These are phyloP conservation scores for Neurospora sp. DNA, from an alignment of 2,329 filamentous ascomycete species.

Conservation along the genomic window DNA sequence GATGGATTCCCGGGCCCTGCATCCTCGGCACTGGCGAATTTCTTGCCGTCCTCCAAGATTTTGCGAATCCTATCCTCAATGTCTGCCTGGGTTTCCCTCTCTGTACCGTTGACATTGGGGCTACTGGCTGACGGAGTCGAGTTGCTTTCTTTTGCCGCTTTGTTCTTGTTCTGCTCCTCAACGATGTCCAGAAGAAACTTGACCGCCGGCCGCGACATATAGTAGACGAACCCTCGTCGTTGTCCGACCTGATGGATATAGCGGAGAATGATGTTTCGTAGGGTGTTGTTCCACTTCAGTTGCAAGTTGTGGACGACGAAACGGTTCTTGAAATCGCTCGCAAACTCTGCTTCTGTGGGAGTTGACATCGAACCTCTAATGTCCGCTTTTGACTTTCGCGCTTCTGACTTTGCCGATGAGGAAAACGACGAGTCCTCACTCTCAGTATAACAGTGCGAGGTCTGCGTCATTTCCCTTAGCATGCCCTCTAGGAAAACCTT, in stretches of 20 bases:
- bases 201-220: slow-evolving; percentile 87
- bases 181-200: slow-evolving; percentile 98
- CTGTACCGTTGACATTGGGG: slow-evolving; percentile 31
- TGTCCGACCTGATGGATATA: slow-evolving; percentile 98
- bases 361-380: slow-evolving; percentile 51
- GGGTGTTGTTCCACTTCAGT: slow-evolving; percentile 94
- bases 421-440: slow-evolving; percentile 12
- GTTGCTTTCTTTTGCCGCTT: slow-evolving; percentile 28
- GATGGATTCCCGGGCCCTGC: slow-evolving; percentile 27
- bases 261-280: slow-evolving; percentile 90
- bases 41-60: slow-evolving; percentile 73
- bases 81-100: slow-evolving; percentile 51
- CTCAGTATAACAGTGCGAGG: slow-evolving; percentile 19
- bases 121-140: slow-evolving; percentile 20
- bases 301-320: slow-evolving; percentile 98
- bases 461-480: slow-evolving; percentile 38
- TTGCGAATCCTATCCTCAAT: slow-evolving; percentile 81
- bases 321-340: slow-evolving; percentile 93
- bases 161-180: slow-evolving; percentile 78
- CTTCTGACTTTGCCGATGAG: background rate
- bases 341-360: slow-evolving; percentile 67
- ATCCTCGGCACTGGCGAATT: slow-evolving; percentile 68
- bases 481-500: slow-evolving; percentile 49
- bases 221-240: slow-evolving; percentile 92
- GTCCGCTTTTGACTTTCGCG: slow-evolving; percentile 32